A percentile compares a stretch with the other conserved stretches of the same genome.
phyloP scores from a whole-genome alignment of 2,329 filamentous ascomycete genomes.

The Dendrostoma leiphaemia region DNA sequence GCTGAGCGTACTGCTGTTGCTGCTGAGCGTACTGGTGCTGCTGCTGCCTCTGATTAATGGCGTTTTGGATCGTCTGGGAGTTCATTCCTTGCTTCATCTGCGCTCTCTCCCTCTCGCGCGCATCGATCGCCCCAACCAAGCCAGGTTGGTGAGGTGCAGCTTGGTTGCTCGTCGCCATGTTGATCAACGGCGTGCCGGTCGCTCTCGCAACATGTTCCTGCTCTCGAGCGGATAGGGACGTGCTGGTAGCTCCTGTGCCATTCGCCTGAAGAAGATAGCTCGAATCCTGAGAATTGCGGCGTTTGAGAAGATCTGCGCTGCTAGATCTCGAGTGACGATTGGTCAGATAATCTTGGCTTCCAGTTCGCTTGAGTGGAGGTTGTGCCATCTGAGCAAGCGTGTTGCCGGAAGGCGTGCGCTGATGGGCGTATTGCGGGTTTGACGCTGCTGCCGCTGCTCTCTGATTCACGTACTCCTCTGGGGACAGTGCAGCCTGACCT shows the following conservation, averaged over 20 bases:
- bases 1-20: conserved; percentile 32
- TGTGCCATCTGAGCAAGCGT: conserved; percentile 40
- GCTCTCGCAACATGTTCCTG: conserved; percentile 84
- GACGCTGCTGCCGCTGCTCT: conserved; percentile 59
- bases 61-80: conserved; percentile 69
- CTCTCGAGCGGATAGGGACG: conserved; percentile 77
- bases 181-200: conserved; percentile 75
- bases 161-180: conserved; percentile 54
- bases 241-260: conserved; percentile 35
- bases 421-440: conserved; percentile 55
- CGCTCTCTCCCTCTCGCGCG: conserved; percentile 74
- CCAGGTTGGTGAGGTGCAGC: conserved; percentile 50
- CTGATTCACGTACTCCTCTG: conserved; percentile 83
- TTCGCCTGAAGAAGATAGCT: conserved; percentile 50
- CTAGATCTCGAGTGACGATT: conserved; percentile 41
- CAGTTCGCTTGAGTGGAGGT: conserved; percentile 39
- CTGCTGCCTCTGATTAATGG: conserved; percentile 64
- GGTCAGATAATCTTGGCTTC: conserved; percentile 39
- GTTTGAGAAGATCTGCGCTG: conserved; percentile 46
- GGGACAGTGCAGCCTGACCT: conserved; percentile 54
- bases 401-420: conserved; percentile 56
- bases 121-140: conserved; percentile 76
- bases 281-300: conserved; percentile 60
- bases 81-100: conserved; percentile 68
- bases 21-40: conserved; percentile 33